phyloP scores from a whole-genome alignment of 78 protist genomes.

The Dictyostelium discoideum region DNA sequence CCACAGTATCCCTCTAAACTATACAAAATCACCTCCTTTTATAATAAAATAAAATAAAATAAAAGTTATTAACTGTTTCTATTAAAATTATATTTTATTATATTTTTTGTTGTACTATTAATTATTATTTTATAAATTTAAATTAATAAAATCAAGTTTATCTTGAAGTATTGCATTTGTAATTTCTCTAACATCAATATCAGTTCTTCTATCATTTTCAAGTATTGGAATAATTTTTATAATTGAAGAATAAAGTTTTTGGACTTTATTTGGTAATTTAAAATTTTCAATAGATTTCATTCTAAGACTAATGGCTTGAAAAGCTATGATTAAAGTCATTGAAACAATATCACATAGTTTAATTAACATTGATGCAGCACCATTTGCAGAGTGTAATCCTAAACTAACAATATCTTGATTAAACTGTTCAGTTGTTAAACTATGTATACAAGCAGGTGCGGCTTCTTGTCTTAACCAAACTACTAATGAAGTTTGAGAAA shows the following conservation, averaged over 20 bases:
- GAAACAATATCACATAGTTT: not conserved
- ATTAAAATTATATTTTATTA: too few species aligned
- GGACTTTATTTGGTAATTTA: not conserved
- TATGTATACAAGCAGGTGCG: slow-evolving; percentile 6
- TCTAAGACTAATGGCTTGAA: not conserved
- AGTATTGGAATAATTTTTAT: not conserved
- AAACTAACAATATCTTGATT: slow-evolving; percentile 19
- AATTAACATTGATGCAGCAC: not conserved
- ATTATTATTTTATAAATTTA: not conserved
- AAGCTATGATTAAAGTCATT: slow-evolving; percentile 7
- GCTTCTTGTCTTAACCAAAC: slow-evolving; percentile 1
- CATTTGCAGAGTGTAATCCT: not conserved
- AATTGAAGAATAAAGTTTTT: not conserved
- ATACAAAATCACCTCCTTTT: too few species aligned
- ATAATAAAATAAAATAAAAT: too few species aligned
- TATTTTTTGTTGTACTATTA: too few species aligned
- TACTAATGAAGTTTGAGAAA: not conserved
- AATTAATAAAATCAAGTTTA: not conserved
- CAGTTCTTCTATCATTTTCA: slow-evolving; percentile 2
- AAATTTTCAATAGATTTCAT: not conserved
- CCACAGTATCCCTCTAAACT: too few species aligned
- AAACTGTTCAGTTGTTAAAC: not conserved
- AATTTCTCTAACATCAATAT: not conserved
- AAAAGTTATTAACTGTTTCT: too few species aligned
- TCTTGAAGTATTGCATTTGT: not conserved